Percentiles rank a stretch among this genome's conserved stretches.
phyloP scores from a whole-genome alignment of 345 rosid species.

The Rhizophora apiculata region DNA sequence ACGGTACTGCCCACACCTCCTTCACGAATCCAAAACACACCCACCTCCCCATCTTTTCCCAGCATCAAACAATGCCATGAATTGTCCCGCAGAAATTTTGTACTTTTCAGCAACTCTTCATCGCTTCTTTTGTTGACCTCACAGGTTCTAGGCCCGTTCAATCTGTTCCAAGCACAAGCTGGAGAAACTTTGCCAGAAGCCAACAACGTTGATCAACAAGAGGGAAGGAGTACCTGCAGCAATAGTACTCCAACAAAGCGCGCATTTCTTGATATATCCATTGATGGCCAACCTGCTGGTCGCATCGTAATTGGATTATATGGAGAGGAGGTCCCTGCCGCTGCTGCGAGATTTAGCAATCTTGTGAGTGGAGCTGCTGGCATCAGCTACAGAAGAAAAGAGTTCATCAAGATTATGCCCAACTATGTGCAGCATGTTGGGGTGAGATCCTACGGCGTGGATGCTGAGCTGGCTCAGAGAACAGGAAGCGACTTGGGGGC shows the following conservation, averaged over 20 bases:
- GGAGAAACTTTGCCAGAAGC: constrained; percentile 30
- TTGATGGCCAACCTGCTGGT: constrained; percentile 68
- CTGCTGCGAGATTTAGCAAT: constrained; percentile 57
- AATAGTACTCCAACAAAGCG: constrained; percentile 37
- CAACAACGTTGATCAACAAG: constrained; percentile 10
- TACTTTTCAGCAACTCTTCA: constrained; percentile 45
- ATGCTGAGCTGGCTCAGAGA: constrained; percentile 62
- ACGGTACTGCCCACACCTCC: constrained; percentile 23
- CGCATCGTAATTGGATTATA: constrained; percentile 69
- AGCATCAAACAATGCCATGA: constrained; percentile 31
- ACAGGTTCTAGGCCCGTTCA: constrained; percentile 41
- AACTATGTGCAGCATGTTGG: constrained; percentile 85
- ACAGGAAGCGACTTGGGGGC: constrained; percentile 42
- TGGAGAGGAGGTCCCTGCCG: constrained; percentile 56
- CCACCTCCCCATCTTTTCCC: constrained; percentile 27
- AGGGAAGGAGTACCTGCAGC: constrained; percentile 29
- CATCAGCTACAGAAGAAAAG: constrained; percentile 81
- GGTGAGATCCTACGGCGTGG: constrained; percentile 78
- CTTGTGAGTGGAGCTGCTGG: constrained; percentile 82
- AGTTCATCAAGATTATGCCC: constrained; percentile 77
- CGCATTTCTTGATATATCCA: constrained; percentile 73
- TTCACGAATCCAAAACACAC: constrained; percentile 22
- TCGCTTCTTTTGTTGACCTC: constrained; percentile 57
- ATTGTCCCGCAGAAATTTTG: constrained; percentile 58
- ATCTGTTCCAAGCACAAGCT: constrained; percentile 31